A percentile compares a stretch with the other conserved stretches of the same genome.
phyloP scores from a whole-genome alignment of 2,329 filamentous ascomycete genomes.

The Periglandula ipomoeae region DNA sequence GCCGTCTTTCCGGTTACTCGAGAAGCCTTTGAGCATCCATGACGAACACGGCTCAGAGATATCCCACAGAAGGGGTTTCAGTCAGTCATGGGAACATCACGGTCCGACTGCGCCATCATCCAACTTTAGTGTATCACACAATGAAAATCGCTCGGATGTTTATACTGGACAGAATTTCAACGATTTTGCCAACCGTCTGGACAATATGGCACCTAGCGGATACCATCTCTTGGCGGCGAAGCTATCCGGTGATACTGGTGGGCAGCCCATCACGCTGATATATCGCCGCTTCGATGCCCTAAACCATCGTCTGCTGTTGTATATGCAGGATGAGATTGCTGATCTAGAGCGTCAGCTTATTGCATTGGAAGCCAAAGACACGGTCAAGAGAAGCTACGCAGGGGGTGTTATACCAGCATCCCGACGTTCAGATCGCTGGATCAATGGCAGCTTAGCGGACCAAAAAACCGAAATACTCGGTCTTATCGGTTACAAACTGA shows the following conservation, averaged over 20 bases:
- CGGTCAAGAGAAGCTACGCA: slow-evolving; percentile 33
- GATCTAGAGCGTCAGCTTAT: slow-evolving; percentile 74
- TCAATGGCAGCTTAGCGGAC: slow-evolving; percentile 48
- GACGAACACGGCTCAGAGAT: background rate
- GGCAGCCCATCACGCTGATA: slow-evolving; percentile 43
- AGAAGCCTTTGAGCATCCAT: background rate
- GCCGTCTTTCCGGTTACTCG: background rate
- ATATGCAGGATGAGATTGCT: slow-evolving; percentile 76
- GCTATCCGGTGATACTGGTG: slow-evolving; percentile 24
- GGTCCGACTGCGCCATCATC: slow-evolving; percentile 1
- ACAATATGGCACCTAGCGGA: slow-evolving; percentile 34
- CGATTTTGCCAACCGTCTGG: background rate
- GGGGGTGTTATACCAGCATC: slow-evolving; percentile 47
- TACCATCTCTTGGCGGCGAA: slow-evolving; percentile 55
- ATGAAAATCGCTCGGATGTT: slow-evolving; percentile 2
- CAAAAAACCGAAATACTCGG: slow-evolving; percentile 52
- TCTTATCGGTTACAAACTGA: slow-evolving; percentile 55
- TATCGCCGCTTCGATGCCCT: slow-evolving; percentile 77
- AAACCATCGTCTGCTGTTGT: slow-evolving; percentile 72
- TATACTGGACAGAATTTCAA: background rate
- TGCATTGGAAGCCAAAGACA: slow-evolving; percentile 53
- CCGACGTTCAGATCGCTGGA: slow-evolving; percentile 44
- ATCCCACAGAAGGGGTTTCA: background rate
- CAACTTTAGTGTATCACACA: slow-evolving; percentile 1
- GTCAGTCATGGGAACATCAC: slow-evolving; percentile 1